phyloP scores from a whole-genome alignment of 1,284 basidiomycete genomes.

The Pyrrhoderma lamaoense region DNA sequence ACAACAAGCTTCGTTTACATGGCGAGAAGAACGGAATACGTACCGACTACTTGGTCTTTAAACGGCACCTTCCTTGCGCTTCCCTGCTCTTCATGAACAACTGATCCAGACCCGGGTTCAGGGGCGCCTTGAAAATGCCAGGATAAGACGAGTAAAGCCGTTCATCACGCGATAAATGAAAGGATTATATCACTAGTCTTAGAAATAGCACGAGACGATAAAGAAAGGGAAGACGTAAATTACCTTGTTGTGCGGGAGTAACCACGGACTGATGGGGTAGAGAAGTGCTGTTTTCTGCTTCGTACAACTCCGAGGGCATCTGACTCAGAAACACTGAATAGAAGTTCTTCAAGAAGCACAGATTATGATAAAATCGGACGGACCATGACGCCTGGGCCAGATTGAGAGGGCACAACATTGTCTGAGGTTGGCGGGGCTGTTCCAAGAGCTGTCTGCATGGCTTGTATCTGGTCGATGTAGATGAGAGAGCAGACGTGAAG shows the following conservation, averaged over 20 bases:
- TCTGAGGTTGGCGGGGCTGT: too few relatives aligned
- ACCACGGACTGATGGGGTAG: background rate
- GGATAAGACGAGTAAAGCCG: background rate
- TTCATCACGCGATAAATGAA: too few relatives aligned
- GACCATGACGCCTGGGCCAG: too few relatives aligned
- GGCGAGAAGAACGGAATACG: background rate
- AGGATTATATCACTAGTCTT: background rate
- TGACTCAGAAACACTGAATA: background rate
- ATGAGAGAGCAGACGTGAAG: too few relatives aligned
- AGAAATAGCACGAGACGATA: background rate
- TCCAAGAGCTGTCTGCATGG: too few relatives aligned
- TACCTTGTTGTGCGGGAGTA: conserved; percentile 14
- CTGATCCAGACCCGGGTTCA: conserved; percentile 15
- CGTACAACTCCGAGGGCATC: conserved; percentile 17
- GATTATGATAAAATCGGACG: too few relatives aligned
- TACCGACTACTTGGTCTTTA: conserved; percentile 17
- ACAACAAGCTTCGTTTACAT: background rate
- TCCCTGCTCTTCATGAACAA: conserved; percentile 2
- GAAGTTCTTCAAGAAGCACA: too few relatives aligned
- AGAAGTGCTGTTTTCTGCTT: background rate
- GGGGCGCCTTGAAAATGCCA: conserved; percentile 10
- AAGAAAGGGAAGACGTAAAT: background rate
- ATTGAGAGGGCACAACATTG: too few relatives aligned
- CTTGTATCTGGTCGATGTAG: too few relatives aligned
- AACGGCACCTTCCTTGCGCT: conserved; percentile 11